A percentile compares a stretch with the other conserved stretches of the same genome.
Conservation (phyloP, 2,329 filamentous ascomycete species). For the Fusarium kyushuense region DNA sequence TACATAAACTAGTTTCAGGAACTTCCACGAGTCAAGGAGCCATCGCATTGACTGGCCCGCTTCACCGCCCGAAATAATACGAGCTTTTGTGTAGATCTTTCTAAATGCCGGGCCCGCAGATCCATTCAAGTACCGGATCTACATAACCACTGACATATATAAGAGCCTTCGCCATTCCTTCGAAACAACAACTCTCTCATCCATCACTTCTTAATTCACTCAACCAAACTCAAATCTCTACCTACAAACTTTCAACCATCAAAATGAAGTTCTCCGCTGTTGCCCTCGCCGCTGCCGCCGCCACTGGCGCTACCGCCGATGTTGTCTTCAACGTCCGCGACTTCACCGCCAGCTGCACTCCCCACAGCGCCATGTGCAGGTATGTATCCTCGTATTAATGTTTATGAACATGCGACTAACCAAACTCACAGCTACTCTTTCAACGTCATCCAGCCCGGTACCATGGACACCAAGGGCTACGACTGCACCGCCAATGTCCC, state of each 20-base stretch:
- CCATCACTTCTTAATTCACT: not conserved
- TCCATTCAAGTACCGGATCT: not conserved
- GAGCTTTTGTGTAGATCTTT: slow-evolving; percentile 5
- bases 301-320: not conserved
- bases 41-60: not conserved
- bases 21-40: not conserved
- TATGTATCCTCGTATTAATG: not conserved
- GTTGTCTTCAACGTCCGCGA: slow-evolving; percentile 7
- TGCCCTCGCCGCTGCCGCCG: not conserved
- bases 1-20: not conserved
- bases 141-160: not conserved
- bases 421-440: slow-evolving; percentile 4
- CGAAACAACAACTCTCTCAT: not conserved
- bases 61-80: slow-evolving; percentile 7
- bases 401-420: not conserved
- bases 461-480: slow-evolving; percentile 2
- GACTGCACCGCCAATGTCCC: not conserved
- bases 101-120: not conserved
- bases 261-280: slow-evolving; percentile 9
- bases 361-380: not conserved
- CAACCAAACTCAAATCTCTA: not conserved
- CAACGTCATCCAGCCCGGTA: slow-evolving; percentile 2
- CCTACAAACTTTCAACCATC: not conserved
- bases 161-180: not conserved
- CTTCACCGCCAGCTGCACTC: slow-evolving; percentile 2